Base-by-base conservation (phyloP, 345 rosid genomes). In the Sonneratia alba region DNA sequence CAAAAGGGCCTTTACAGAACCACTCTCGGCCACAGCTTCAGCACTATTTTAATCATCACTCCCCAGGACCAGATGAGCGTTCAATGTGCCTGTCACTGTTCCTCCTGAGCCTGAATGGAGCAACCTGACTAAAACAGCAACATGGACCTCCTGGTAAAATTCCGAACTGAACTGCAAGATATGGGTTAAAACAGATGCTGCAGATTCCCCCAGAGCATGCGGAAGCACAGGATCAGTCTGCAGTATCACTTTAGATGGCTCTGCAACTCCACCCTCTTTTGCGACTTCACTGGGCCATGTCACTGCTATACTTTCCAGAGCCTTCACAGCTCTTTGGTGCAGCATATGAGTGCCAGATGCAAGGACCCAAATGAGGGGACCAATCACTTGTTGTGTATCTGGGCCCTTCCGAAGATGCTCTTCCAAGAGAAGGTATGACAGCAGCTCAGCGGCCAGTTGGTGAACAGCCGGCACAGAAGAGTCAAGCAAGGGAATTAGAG, bases 311-410 rank as follows among this genome's bases (percentile, higher is more conserved):
- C 98, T 86, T 72, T 89, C 93, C 72, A 96, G 96, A 72, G 98
- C 99, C 86, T 93, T 96, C 57, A 93, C 91, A 70, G 97, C 97
- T 85, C 92, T 96, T 86, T 96, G 98, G 86, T 96, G 99, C 82
- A 92, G 78, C 68, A 89, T 84, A 73, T 89, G 96, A 76, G 87
- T 84, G 75, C 93, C 95, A 18, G 98, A 92, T 72, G 95, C 93
- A 70, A 92, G 95, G 77, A 88, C 88, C 79, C 91, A 85, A 70
- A 91, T 76, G 40, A 96, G 86, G 6, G 99, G 98, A 80, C 91
- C 91, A 64, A 96, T 92, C 32, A 86, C 90, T 73, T 84, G 92
- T 79, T 87, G 93, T 19, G 89, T 88, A 70, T 86, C 79, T 34
- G 97, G 82, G 80, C 91, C 96, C 86, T 89, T 92, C 83, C 89